Evolutionary conservation across 1,284 basidiomycete genomes (phyloP).

Genomic region (Tilletia caries): DNA sequence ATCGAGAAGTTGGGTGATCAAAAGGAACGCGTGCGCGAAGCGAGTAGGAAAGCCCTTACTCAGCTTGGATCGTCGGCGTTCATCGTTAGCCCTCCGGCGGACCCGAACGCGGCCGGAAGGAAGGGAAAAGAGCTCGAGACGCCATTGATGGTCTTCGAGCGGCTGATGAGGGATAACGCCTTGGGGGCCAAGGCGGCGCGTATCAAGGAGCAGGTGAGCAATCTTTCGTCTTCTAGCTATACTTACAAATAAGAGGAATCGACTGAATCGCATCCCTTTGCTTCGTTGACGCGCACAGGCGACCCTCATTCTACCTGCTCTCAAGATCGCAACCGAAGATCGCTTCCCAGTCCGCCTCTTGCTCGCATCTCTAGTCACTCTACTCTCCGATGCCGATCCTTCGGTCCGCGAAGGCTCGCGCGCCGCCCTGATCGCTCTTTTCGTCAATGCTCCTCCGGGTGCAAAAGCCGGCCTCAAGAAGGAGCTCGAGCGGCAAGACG

Average conservation of each 20-base stretch:
- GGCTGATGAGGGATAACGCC: slow-evolving; percentile 7
- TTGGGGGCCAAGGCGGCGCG: slow-evolving; percentile 37
- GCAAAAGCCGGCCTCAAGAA: slow-evolving; percentile 90
- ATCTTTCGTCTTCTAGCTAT: slow-evolving; percentile 16
- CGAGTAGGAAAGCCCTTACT: slow-evolving; percentile 71
- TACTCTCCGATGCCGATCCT: slow-evolving; percentile 84
- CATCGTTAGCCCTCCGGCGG: slow-evolving; percentile 53
- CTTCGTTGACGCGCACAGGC: slow-evolving; percentile 15
- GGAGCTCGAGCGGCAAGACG: slow-evolving; percentile 75
- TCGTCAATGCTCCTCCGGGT: slow-evolving; percentile 73
- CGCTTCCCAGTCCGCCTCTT: slow-evolving; percentile 77
- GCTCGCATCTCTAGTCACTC: slow-evolving; percentile 72
- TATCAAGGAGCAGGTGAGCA: slow-evolving; percentile 23
- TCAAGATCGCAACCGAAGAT: slow-evolving; percentile 15
- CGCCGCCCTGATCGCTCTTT: slow-evolving; percentile 74
- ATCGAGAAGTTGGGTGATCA: slow-evolving; percentile 78
- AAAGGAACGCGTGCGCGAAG: slow-evolving; percentile 68
- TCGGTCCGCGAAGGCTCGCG: slow-evolving; percentile 81
- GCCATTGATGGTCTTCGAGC: slow-evolving; percentile 59
- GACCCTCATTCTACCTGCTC: slow-evolving; percentile 26
- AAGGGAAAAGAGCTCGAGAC: slow-evolving; percentile 73
- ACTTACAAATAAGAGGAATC: not conserved
- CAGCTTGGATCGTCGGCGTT: slow-evolving; percentile 70
- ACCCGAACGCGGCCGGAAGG: slow-evolving; percentile 56
- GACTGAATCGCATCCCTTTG: not conserved